Evolutionary conservation across 129 eudicot genomes (phyloP).

Genomic region (Helichrysum umbraculigerum): DNA sequence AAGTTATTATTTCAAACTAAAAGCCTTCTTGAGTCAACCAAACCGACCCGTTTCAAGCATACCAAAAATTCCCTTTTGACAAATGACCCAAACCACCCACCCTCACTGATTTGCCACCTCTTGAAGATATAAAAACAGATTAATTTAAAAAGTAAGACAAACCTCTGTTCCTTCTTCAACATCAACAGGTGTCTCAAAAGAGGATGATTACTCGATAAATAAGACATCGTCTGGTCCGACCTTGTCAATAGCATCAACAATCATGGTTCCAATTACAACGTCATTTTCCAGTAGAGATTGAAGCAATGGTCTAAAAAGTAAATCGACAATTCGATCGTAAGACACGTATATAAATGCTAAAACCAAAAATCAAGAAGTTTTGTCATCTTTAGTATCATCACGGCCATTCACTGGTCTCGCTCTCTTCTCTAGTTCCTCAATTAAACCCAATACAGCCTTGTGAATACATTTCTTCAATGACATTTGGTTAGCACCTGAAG

Average conservation of each 20-base stretch:
- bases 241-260: constrained; percentile 80
- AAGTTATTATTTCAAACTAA: no score
- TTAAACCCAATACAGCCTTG: no score
- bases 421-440: no score
- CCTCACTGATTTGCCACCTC: background rate
- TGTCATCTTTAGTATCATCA: constrained; percentile 67
- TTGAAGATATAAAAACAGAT: background rate
- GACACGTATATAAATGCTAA: background rate
- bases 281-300: constrained; percentile 75
- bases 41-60: background rate
- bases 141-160: constrained; percentile 6
- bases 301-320: constrained; percentile 52
- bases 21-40: background rate
- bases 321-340: background rate
- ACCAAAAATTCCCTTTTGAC: background rate
- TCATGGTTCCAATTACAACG: constrained; percentile 58
- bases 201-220: constrained; percentile 70
- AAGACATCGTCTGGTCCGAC: constrained; percentile 76
- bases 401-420: no score
- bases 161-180: constrained; percentile 95
- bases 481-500: constrained; percentile 86
- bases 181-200: constrained; percentile 79
- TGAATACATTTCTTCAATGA: no score
- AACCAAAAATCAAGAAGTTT: background rate
- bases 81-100: background rate